Percentiles rank a stretch among this genome's conserved stretches.
Conservation (phyloP, 208 protist species). For the Leptomonas pyrrhocoris region DNA sequence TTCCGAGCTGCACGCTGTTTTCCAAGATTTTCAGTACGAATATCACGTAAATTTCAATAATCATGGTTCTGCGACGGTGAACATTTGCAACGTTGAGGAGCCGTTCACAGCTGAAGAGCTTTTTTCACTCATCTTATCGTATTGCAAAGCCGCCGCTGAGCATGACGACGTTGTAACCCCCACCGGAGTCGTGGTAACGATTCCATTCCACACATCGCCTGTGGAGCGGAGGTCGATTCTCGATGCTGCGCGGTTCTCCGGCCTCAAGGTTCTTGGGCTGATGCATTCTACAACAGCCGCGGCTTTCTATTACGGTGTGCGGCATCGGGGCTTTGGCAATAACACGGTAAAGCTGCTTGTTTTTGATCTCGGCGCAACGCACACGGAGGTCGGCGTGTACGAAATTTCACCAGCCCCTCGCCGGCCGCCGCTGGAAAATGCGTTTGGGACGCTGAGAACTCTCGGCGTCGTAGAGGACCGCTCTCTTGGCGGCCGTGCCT, state of each 20-base stretch:
- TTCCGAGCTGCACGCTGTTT: constrained; percentile 36
- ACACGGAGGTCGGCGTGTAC: constrained; percentile 89
- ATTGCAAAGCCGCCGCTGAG: constrained; percentile 50
- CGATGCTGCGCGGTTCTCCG: constrained; percentile 86
- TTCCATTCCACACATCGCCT: constrained; percentile 87
- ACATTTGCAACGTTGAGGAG: constrained; percentile 49
- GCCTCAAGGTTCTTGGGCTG: constrained; percentile 85
- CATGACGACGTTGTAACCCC: constrained; percentile 60
- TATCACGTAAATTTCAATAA: constrained; percentile 54
- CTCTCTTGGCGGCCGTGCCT: constrained; percentile 83
- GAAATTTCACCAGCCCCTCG: constrained; percentile 68
- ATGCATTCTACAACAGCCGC: constrained; percentile 93
- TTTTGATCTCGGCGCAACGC: constrained; percentile 87
- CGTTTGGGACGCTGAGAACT: constrained; percentile 80
- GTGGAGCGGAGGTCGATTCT: constrained; percentile 84
- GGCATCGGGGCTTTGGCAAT: constrained; percentile 80
- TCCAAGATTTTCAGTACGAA: constrained; percentile 41
- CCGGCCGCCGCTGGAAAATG: constrained; percentile 33
- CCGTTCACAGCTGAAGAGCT: constrained; percentile 88
- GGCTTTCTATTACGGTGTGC: constrained; percentile 88
- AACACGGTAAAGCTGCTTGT: constrained; percentile 73
- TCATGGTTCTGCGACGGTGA: constrained; percentile 50
- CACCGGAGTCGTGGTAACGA: constrained; percentile 84
- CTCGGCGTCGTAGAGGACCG: constrained; percentile 73
- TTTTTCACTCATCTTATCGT: constrained; percentile 86